Base-by-base conservation (phyloP, 192 early-diverging fungal species). In the Lunasporangiospora selenospora region DNA sequence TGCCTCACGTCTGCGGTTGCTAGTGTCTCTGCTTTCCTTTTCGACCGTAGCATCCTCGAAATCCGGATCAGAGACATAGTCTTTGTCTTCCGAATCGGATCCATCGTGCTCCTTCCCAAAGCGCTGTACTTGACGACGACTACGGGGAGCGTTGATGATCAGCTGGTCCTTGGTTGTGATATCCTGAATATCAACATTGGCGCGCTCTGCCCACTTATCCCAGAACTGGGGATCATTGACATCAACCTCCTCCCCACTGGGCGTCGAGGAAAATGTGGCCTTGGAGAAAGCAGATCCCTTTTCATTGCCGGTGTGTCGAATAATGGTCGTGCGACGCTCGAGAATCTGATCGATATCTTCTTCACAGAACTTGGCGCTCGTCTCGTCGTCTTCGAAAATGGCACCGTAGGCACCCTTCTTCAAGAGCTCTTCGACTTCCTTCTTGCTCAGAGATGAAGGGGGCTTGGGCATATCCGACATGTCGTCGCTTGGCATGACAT, bases 321-420 rank as follows among this genome's bases (percentile, higher is more conserved):
- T 88, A 13, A 93, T 87, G 7, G 87, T 90, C 3, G 93, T 88
- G 19, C 93, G 80, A 16, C 92, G 81, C 47, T 93, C 86, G 13
- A 95, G 63, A 73, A 95, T 95, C 54, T 90, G 89, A 47, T 95
- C 93, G 78, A 95, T 95, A 48, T 93, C 92, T 82, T 93, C 93
- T 53, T 90, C 91, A 44, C 88, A 92, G 57, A 95, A 95, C 53
- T 90, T 77, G 44, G 89, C 78, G 66, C 89, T 89, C 18, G 50
- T 79, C 38, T 85, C 87, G 41, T 91, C 89, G 59, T 95, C 93
- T 61, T 95, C 92, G 76, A 95, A 64, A 48, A 95, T 83, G 11
- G 92, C 92, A 38, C 90, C 92, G 69, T 94, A 94, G 8, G 93
- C 93, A 50, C 93, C 93, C 78, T 93, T 93, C 75, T 93, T 94